Percentiles rank a stretch among this genome's conserved stretches.
These are phyloP conservation scores for Penicillium taxi DNA, from an alignment of 495 filamentous ascomycete species.

Conservation along the genomic window DNA sequence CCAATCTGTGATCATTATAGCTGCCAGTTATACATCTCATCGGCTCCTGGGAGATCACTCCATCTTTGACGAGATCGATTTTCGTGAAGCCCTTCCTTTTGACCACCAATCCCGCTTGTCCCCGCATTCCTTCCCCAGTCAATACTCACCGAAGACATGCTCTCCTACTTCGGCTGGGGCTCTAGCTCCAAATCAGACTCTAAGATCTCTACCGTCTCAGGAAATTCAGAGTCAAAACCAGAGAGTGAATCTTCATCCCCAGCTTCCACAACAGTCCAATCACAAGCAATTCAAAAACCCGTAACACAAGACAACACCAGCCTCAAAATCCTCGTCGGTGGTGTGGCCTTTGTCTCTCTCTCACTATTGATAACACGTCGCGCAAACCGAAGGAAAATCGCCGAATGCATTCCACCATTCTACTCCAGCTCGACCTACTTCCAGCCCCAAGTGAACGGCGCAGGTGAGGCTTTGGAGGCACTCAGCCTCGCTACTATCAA, in stretches of 20 bases:
- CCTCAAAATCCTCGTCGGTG: conserved; percentile 57
- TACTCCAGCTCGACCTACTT: conserved; percentile 49
- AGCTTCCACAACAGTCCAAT: conserved; percentile 8
- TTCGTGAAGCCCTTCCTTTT: too few species aligned
- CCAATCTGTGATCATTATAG: neutral
- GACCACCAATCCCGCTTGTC: neutral
- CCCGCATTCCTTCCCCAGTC: neutral
- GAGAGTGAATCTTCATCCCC: neutral
- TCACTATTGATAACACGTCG: conserved; percentile 66
- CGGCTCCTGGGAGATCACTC: too few species aligned
- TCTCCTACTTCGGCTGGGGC: conserved; percentile 26
- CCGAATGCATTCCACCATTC: conserved; percentile 51
- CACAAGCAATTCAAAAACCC: conserved; percentile 11
- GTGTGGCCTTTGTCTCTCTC: conserved; percentile 61
- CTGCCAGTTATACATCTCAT: too few species aligned
- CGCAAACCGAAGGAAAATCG: conserved; percentile 47
- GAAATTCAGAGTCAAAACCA: conserved; percentile 3
- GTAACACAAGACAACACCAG: conserved; percentile 19
- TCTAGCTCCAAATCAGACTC: conserved; percentile 18
- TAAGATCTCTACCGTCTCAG: conserved; percentile 1
- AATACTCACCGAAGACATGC: conserved; percentile 10
- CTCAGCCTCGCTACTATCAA: conserved; percentile 79
- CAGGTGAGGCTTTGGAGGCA: conserved; percentile 65
- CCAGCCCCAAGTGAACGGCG: conserved; percentile 43
- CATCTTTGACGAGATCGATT: too few species aligned